Evolutionary conservation across 352 stramenopile genomes (phyloP).

Genomic region (Phytophthora colocasiae): DNA sequence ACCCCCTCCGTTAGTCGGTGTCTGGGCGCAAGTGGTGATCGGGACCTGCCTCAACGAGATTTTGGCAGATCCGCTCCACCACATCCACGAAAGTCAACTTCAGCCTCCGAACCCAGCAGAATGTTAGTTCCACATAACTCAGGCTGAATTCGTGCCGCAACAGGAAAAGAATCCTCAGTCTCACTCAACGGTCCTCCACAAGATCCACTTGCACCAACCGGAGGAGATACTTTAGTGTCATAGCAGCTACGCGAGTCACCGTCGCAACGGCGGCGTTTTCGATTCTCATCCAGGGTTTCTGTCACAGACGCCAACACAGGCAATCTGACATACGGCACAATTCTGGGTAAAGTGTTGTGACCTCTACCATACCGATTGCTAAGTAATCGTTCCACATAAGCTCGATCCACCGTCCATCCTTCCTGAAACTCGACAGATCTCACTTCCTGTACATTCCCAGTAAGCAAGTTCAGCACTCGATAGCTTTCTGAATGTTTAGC

Average conservation of each 20-base stretch:
- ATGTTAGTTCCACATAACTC: neutral
- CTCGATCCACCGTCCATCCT: neutral
- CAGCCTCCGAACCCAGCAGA: neutral
- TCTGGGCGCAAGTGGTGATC: too few relatives aligned
- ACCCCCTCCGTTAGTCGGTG: too few relatives aligned
- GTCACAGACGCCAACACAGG: neutral
- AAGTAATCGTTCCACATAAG: neutral
- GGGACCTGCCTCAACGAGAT: too few relatives aligned
- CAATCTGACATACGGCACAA: neutral
- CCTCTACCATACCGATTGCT: neutral
- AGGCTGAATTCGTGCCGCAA: constrained; percentile 3
- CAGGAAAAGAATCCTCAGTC: constrained; percentile 1
- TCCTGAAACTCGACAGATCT: neutral
- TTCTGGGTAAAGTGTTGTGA: neutral
- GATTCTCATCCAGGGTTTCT: too few relatives aligned
- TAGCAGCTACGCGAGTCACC: neutral
- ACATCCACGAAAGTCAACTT: neutral
- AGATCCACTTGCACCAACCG: constrained; percentile 1
- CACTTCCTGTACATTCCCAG: neutral
- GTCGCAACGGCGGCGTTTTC: constrained; percentile 17
- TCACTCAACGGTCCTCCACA: neutral
- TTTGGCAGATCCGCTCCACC: too few relatives aligned
- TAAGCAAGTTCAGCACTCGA: neutral
- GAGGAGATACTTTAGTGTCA: constrained; percentile 1
- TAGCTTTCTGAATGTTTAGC: neutral